These are phyloP conservation scores for Heliamphora exappendiculata DNA, from an alignment of 148 eudicot genomes.

Conservation along the genomic window DNA sequence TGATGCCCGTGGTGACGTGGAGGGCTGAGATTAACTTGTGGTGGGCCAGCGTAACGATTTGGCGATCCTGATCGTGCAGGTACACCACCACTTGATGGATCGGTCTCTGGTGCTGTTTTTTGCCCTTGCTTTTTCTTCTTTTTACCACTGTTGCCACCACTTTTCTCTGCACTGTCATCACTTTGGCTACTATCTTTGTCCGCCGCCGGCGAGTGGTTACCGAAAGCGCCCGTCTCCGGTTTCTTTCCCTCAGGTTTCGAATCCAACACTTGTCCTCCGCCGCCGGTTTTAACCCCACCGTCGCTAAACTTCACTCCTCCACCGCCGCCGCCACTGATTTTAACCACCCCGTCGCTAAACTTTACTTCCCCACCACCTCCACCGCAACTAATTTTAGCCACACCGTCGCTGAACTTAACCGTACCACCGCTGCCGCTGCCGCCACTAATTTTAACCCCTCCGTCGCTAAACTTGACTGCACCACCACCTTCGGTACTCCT, in stretches of 20 bases:
- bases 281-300: background rate
- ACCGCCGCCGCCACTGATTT: background rate
- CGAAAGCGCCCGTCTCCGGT: constrained; percentile 6
- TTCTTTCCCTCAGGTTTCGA: constrained; percentile 17
- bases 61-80: constrained; percentile 20
- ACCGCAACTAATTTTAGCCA: no score
- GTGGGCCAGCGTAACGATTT: constrained; percentile 23
- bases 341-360: no score
- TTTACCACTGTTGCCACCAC: constrained; percentile 21
- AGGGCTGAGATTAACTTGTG: constrained; percentile 20
- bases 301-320: background rate
- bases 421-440: constrained; percentile 12
- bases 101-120: constrained; percentile 12
- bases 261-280: constrained; percentile 5
- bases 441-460: background rate
- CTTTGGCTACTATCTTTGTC: constrained; percentile 13
- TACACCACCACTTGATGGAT: constrained; percentile 11
- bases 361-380: constrained; percentile 1
- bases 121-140: constrained; percentile 50
- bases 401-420: background rate
- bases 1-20: constrained; percentile 35
- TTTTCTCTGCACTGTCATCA: background rate
- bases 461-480: constrained; percentile 5
- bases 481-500: background rate
- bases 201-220: constrained; percentile 6